These are phyloP conservation scores for Plectosphaerella sp. DNA, from an alignment of 2,329 filamentous ascomycete species.

Conservation along the genomic window DNA sequence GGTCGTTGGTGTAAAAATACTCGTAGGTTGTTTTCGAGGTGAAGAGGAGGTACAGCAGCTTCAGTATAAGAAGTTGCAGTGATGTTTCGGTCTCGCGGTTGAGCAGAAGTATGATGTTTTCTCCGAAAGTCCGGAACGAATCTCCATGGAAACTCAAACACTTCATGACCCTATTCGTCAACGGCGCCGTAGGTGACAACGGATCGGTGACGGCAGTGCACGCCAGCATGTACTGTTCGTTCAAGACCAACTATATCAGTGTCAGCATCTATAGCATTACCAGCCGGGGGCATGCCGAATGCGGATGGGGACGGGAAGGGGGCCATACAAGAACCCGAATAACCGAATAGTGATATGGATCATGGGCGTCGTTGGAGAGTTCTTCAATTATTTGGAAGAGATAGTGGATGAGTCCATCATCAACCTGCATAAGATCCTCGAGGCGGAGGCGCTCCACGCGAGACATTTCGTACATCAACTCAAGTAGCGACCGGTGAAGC, in stretches of 20 bases:
- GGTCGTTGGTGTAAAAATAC: conserved; percentile 98
- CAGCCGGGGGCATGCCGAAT: conserved; percentile 7
- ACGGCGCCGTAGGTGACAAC: conserved; percentile 36
- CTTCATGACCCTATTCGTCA: conserved; percentile 94
- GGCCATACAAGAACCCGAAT: conserved; percentile 79
- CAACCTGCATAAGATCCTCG: conserved; percentile 71
- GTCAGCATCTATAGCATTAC: conserved; percentile 4
- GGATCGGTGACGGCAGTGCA: conserved; percentile 48
- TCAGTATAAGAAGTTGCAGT: conserved; percentile 91
- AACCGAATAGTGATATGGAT: conserved; percentile 93
- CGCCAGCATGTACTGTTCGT: conserved; percentile 95
- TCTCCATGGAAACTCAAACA: conserved; percentile 76
- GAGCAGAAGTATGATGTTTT: conserved; percentile 91
- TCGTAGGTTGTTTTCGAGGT: conserved; percentile 89
- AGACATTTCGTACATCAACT: conserved; percentile 94
- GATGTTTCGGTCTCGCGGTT: conserved; percentile 95
- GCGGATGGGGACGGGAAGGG: neutral
- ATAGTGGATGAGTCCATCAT: conserved; percentile 77
- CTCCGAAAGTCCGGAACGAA: conserved; percentile 88
- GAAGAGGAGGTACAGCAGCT: conserved; percentile 91
- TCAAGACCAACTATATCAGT: conserved; percentile 73
- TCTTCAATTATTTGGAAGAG: conserved; percentile 86
- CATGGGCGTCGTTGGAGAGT: conserved; percentile 78
- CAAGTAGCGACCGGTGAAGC: conserved; percentile 76
- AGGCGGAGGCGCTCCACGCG: conserved; percentile 76